These are phyloP conservation scores for Yarrowia alimentaria DNA, from an alignment of 805 yeast species.

Conservation along the genomic window DNA sequence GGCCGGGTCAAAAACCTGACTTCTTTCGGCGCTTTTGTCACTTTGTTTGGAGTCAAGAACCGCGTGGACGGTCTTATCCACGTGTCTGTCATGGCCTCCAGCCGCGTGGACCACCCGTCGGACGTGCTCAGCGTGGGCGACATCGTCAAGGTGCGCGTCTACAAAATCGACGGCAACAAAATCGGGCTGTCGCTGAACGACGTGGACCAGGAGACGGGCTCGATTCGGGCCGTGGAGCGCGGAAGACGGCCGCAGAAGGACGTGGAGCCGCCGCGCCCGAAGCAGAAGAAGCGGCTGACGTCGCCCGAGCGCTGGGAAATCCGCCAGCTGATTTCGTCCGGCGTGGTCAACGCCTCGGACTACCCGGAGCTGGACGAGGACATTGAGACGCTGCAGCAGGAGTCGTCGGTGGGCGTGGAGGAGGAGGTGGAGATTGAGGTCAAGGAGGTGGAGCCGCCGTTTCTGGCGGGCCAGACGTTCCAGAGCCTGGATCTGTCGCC, in stretches of 20 bases:
- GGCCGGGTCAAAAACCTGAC: constrained; percentile 63
- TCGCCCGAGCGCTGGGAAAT: constrained; percentile 93
- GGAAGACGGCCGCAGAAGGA: constrained; percentile 7
- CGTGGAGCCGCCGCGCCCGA: neutral
- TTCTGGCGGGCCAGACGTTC: constrained; percentile 57
- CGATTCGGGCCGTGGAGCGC: constrained; percentile 35
- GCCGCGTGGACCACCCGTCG: constrained; percentile 54
- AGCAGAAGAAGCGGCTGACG: constrained; percentile 51
- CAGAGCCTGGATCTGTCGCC: constrained; percentile 47
- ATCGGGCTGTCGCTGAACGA: constrained; percentile 67
- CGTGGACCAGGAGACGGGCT: constrained; percentile 71
- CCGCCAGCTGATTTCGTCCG: constrained; percentile 76
- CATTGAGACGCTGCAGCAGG: constrained; percentile 39
- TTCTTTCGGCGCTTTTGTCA: constrained; percentile 76
- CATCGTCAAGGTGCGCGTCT: constrained; percentile 58
- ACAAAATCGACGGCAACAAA: constrained; percentile 44
- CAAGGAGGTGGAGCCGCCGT: constrained; percentile 65
- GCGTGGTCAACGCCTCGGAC: constrained; percentile 64
- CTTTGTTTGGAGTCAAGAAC: constrained; percentile 45
- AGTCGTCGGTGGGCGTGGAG: constrained; percentile 42
- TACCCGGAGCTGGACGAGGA: constrained; percentile 60
- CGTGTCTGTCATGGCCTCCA: constrained; percentile 59
- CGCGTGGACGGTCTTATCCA: constrained; percentile 63
- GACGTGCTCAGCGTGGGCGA: constrained; percentile 60
- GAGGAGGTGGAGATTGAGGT: constrained; percentile 72